Percentiles rank a stretch among this genome's conserved stretches.
phyloP scores from a whole-genome alignment of 192 early-diverging fungal species.

The Coemansia sp. region DNA sequence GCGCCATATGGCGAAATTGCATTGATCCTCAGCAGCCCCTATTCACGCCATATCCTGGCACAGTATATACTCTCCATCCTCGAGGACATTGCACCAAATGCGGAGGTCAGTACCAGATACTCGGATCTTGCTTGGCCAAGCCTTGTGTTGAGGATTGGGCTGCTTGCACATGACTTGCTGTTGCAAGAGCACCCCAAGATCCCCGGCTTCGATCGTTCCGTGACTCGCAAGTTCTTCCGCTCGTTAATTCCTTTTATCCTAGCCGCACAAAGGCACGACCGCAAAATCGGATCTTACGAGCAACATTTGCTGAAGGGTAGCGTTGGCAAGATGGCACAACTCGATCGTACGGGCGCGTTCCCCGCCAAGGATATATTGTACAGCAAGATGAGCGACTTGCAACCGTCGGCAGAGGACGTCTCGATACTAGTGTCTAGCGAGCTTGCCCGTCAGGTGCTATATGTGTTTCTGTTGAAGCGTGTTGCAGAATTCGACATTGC shows the following conservation, averaged over 20 bases:
- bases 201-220: slow-evolving; percentile 16
- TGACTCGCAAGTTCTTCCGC: slow-evolving; percentile 22
- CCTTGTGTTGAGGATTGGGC: slow-evolving; percentile 35
- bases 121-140: slow-evolving; percentile 27
- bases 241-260: slow-evolving; percentile 20
- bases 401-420: slow-evolving; percentile 16
- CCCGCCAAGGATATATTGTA: background rate
- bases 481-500: slow-evolving; percentile 21
- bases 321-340: slow-evolving; percentile 7
- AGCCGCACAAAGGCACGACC: slow-evolving; percentile 18
- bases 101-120: slow-evolving; percentile 24
- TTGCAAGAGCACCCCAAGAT: slow-evolving; percentile 15
- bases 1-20: slow-evolving; percentile 48
- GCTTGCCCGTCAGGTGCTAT: slow-evolving; percentile 40
- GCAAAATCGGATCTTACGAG: background rate
- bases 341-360: slow-evolving; percentile 2
- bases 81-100: slow-evolving; percentile 30
- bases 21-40: slow-evolving; percentile 47
- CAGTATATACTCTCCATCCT: slow-evolving; percentile 35
- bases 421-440: slow-evolving; percentile 18
- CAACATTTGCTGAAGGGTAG: slow-evolving; percentile 4
- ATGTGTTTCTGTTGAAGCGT: slow-evolving; percentile 39
- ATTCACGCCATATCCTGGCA: slow-evolving; percentile 36
- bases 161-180: slow-evolving; percentile 25
- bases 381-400: slow-evolving; percentile 7